Conservation (phyloP, 768 basidiomycete species). For the Boletus rex-veris region DNA sequence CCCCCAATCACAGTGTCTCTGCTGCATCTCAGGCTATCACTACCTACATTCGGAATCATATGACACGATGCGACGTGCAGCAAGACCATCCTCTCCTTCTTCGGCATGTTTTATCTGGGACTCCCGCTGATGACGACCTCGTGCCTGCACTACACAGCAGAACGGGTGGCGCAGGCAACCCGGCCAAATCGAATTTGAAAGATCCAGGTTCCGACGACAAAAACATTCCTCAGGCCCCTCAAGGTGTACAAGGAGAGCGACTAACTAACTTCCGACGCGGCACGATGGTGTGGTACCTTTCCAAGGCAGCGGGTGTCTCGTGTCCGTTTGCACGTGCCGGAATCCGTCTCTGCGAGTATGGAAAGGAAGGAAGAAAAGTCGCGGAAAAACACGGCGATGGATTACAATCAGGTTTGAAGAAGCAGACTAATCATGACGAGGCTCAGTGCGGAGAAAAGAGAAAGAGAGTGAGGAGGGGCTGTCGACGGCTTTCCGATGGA, state of each 20-base stretch:
- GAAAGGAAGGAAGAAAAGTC: constrained; percentile 43
- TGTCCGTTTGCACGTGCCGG: constrained; percentile 74
- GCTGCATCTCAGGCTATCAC: constrained; percentile 81
- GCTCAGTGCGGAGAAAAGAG: constrained; percentile 46
- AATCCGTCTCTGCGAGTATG: constrained; percentile 69
- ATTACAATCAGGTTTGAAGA: constrained; percentile 40
- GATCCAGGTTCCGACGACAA: constrained; percentile 29
- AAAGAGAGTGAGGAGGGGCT: constrained; percentile 38
- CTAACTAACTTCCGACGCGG: constrained; percentile 74
- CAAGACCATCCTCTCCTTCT: constrained; percentile 73
- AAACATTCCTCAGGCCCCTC: background rate
- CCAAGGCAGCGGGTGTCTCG: constrained; percentile 66
- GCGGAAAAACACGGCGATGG: constrained; percentile 26
- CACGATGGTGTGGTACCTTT: constrained; percentile 79
- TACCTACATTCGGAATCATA: constrained; percentile 74
- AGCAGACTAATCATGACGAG: constrained; percentile 32
- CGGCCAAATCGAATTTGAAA: constrained; percentile 24
- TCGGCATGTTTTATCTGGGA: constrained; percentile 70
- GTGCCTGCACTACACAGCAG: constrained; percentile 67
- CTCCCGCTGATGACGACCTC: constrained; percentile 68
- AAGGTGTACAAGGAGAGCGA: constrained; percentile 31
- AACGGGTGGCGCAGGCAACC: constrained; percentile 59
- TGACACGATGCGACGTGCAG: constrained; percentile 65
- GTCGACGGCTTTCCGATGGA: constrained; percentile 21
- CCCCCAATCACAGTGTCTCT: constrained; percentile 48